Base-by-base conservation (phyloP, 2,329 filamentous ascomycete genomes). In the Hymenoscyphus albidus region DNA sequence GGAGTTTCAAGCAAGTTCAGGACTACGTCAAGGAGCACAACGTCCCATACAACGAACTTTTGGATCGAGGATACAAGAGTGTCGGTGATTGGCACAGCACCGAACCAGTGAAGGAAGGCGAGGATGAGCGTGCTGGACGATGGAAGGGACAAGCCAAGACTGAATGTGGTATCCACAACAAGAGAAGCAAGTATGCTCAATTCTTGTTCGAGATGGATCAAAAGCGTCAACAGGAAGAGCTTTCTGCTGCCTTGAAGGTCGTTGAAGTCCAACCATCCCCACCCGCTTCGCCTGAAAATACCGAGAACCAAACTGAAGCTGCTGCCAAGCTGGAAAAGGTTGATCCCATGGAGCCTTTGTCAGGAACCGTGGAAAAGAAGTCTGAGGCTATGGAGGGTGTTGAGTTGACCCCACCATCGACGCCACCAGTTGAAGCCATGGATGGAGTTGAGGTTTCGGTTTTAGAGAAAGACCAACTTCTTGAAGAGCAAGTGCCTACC, bases 81-180 rank as follows among this genome's bases (percentile, higher is more conserved):
- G 85, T 99, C 68, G 95, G 95, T 67, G 95, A 99, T 82, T 98
- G 93, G 92, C 95, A 99, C 83, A 97, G 93, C 60, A 99, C 95
- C 3, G 89, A 87, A 71, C 93, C 95, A 13, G 93, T 98, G 67
- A 87, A 84, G 68, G 92, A 94, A 65, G 91, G 91, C 70, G 95
- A 99, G 80, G 95, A 98, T 74, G 95, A 99, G 85, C 89, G 95
- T 61, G 90, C 95, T 9, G 95, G 95, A 65, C 89, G 95, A 71
- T 99, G 95, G 95, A 97, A 97, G 85, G 95, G 95, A 67, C 90
- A 93, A 78, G 81, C 84, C 74, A 99, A 99, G 88, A 96, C 93
- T 16, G 95, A 99, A 82, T 99, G 95, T 78, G 95, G 95, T 58
- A 98, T 99, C 75, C 95, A 99, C 86, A 98, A 98, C 83, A 96